Evolutionary conservation across 2,329 filamentous ascomycete genomes (phyloP), one percentile per base, ranked within the genome.

Genomic region (Elsinoe ampelina): DNA sequence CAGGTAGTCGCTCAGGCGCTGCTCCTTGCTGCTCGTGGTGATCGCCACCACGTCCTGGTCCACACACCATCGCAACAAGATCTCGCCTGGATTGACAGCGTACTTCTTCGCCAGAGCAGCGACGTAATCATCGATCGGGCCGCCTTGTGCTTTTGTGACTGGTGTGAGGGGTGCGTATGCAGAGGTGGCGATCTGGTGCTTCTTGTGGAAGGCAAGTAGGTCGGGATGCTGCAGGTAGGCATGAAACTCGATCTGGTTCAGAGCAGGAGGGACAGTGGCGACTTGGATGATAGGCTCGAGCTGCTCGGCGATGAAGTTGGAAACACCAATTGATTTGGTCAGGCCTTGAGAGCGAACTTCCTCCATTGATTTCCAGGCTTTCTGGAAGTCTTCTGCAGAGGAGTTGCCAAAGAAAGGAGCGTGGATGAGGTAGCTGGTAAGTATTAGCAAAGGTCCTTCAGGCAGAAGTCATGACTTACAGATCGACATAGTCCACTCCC

Each of bases 241-340:
- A 67, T 87, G 83, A 54, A 81, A 81, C 67, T 87, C 84, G 61
- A 87, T 81, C 70, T 87, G 84, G 70, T 87, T 86, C 62, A 79
- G 78, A 1, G 80, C 80, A 1, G 84, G 84, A 1, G 74, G 70
- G 10, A 82, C 73, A 38, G 71, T 76, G n/a, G 78, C 77, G 0
- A 72, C 74, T 55, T 76, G 75, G 54, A 81, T 69, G 17, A 79
- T 75, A 10, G 75, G 73, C 45, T 81, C 74, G 15, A 85, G 71
- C 58, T 85, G 77, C 19, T 70, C 66, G 20, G 77, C 73, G 5
- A 79, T 68, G 67, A 77, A 85, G 67, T 82, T 85, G 57, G 79
- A 83, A 19, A 85, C 81, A 19, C 82, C 82, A 59, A 85, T 85
- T 5, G 78, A 79, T 55, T 77, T 79, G 4, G 78, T 75, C 58